Base-by-base conservation (phyloP, 192 early-diverging fungal genomes). In the Gryganskiella cystojenkinii region DNA sequence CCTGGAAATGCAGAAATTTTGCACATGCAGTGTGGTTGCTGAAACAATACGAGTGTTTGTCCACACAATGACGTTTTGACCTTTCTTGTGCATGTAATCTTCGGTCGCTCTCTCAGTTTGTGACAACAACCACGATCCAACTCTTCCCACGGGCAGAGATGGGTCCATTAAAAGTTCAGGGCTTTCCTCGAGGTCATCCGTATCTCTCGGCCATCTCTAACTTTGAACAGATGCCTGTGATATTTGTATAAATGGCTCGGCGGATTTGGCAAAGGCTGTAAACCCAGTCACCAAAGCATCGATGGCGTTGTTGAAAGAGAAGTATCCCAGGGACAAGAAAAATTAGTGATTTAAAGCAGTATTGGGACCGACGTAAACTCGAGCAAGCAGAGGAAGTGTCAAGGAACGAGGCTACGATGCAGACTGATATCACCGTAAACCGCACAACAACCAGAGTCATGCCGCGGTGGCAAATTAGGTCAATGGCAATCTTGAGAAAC, bases 251-350 rank as follows among this genome's bases (percentile, higher is more conserved):
- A 44, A 24, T 33, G 19, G 46, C 20, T 50, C 64, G 45, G 50
- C 52, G 24, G 34, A 19, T 19, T 71, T 71, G 61, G 55, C 61
- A 20, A 56, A 64, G 60, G 54, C 49, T 20, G 11, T 47, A 37
- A 46, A 57, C 44, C 34, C 69, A 42, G 22, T 42, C 14, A 71
- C 53, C 19, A 24, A 35, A 33, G 25, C 45, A 50, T 57, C 45
- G 11, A 8, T 63, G 3, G n/a, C 31, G 22, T 47, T 31, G 25
- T 62, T 71, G 53, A 64, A 71, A 28, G 33, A 64, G 61, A 71
- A 27, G 43, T 71, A 71, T 31, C 15, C 13, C 33, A n/a, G 19
- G 5, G 70, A 71, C 53, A 70, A 55, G 66, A 70, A 70, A 44
- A 61, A 45, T 33, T 58, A 61, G n/a, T n/a, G n/a, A n/a, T n/a